Conservation (phyloP, 2,329 filamentous ascomycete genomes). For the Talaromyces sp. region DNA sequence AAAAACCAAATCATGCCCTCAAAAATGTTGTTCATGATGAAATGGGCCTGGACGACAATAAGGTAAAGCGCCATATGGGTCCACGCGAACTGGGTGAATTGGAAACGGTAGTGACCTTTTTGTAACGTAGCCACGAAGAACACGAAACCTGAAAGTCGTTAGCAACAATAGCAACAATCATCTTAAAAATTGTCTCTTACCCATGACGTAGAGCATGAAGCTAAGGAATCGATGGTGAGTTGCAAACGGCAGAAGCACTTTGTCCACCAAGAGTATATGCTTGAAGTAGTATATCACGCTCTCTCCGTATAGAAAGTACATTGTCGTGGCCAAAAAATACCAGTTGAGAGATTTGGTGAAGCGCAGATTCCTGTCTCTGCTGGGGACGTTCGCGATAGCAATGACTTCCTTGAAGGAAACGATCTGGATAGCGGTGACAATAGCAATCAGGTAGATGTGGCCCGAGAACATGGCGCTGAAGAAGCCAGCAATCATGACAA, state of each 20-base stretch:
- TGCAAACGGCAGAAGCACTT: constrained; percentile 83
- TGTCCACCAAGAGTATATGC: constrained; percentile 93
- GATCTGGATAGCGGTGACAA: constrained; percentile 91
- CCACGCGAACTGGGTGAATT: constrained; percentile 99
- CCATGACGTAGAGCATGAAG: constrained; percentile 96
- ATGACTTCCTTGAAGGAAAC: constrained; percentile 99
- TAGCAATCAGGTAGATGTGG: constrained; percentile 92
- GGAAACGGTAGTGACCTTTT: constrained; percentile 94
- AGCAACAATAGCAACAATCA: constrained; percentile 5
- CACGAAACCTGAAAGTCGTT: constrained; percentile 67
- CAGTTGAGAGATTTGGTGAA: constrained; percentile 97
- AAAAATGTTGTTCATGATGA: constrained; percentile 99
- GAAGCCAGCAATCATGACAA: constrained; percentile 94
- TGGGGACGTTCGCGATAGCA: constrained; percentile 91
- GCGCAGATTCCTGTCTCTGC: constrained; percentile 79
- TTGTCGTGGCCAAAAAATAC: constrained; percentile 98
- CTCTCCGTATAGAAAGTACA: constrained; percentile 99
- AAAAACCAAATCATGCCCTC: constrained; percentile 99
- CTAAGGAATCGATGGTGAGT: constrained; percentile 98
- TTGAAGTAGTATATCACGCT: constrained; percentile 99
- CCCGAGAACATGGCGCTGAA: constrained; percentile 90
- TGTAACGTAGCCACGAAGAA: constrained; percentile 95
- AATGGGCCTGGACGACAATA: constrained; percentile 96
- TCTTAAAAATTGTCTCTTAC: constrained; percentile 47
- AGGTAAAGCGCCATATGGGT: constrained; percentile 98